Percentiles rank a stretch among this genome's conserved stretches.
These are phyloP conservation scores for Ajuga chamaepitys DNA, from an alignment of 257 asterid genomes.

Conservation along the genomic window DNA sequence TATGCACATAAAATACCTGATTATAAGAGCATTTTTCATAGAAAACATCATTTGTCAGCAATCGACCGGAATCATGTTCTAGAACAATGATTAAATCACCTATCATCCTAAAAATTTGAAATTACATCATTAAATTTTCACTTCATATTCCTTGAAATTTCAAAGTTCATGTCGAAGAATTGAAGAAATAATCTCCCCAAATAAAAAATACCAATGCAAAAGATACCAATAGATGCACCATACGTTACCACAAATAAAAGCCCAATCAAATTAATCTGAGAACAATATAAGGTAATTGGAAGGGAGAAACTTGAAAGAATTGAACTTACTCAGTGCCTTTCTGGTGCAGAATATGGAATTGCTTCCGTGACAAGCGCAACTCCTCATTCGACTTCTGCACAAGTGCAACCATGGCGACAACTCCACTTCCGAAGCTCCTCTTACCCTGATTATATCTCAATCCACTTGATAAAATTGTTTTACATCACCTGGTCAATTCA, in stretches of 20 bases:
- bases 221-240: too few species aligned
- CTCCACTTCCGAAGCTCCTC: conserved; percentile 41
- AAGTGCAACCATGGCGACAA: conserved; percentile 58
- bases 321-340: conserved; percentile 83
- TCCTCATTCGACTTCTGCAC: conserved; percentile 81
- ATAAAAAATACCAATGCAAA: too few species aligned
- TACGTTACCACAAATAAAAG: too few species aligned
- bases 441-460: conserved; percentile 20
- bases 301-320: background rate
- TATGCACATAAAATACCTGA: too few species aligned
- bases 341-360: conserved; percentile 66
- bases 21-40: too few species aligned
- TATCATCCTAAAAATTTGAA: background rate
- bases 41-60: too few species aligned
- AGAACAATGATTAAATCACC: background rate
- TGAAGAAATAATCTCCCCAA: too few species aligned
- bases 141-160: too few species aligned
- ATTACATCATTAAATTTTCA: too few species aligned
- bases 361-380: conserved; percentile 95
- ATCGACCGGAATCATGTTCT: background rate
- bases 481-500: background rate
- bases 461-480: conserved; percentile 13
- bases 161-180: too few species aligned
- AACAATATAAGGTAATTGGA: background rate
- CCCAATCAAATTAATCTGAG: too few species aligned